A percentile compares a stretch with the other conserved stretches of the same genome.
Evolutionary conservation across 192 early-diverging fungal species (phyloP).

Genomic region (Phycomyces nitens): DNA sequence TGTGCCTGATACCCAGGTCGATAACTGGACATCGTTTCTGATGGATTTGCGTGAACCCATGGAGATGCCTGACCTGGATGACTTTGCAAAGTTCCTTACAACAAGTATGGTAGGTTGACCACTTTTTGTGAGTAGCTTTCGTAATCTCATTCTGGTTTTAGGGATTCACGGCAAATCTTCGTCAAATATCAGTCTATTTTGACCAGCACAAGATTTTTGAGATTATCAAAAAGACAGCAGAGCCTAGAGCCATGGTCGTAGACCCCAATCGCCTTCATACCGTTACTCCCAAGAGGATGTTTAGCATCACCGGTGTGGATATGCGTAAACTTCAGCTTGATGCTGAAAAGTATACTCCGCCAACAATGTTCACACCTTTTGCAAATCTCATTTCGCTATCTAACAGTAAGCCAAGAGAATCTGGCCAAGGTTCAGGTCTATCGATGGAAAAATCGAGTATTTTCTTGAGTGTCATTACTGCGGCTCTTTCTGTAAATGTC

Average conservation of each 20-base stretch:
- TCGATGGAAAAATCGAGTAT: conserved; percentile 46
- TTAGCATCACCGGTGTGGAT: conserved; percentile 61
- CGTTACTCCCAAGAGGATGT: conserved; percentile 68
- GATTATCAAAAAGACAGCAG: conserved; percentile 62
- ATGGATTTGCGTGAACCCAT: conserved; percentile 75
- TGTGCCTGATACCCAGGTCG: conserved; percentile 42
- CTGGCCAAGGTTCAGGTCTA: background rate
- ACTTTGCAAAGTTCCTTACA: conserved; percentile 66
- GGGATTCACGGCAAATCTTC: conserved; percentile 76
- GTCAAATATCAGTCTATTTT: conserved; percentile 59
- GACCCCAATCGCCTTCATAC: conserved; percentile 41
- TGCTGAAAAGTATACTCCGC: conserved; percentile 38
- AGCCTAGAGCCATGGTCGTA: conserved; percentile 59
- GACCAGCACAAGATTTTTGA: conserved; percentile 56
- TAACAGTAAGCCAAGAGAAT: conserved; percentile 7
- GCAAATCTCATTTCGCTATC: conserved; percentile 8
- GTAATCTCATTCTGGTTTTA: conserved; percentile 25
- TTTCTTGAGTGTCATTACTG: conserved; percentile 71
- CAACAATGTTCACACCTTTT: conserved; percentile 18
- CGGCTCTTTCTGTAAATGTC: conserved; percentile 52
- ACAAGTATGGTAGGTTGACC: conserved; percentile 47
- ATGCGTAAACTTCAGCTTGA: conserved; percentile 56
- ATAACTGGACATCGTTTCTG: conserved; percentile 69
- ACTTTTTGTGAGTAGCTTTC: too few relatives aligned
- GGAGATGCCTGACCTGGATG: conserved; percentile 59